Conservation (phyloP, 2,329 filamentous ascomycete species). For the Pseudogymnoascus sp. region DNA sequence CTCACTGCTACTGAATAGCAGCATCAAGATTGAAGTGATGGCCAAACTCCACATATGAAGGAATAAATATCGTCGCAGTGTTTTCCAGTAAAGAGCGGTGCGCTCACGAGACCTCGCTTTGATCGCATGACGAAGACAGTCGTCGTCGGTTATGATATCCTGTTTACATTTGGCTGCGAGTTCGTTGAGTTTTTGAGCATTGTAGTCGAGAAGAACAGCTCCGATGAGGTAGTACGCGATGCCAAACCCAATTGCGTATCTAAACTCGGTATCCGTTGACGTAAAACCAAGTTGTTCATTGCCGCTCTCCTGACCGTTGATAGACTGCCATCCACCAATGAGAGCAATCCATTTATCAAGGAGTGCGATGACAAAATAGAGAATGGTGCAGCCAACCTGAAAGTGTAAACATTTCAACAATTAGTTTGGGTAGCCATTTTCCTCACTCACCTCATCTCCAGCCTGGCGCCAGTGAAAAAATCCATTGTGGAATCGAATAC, state of each 20-base stretch:
- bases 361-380: conserved; percentile 28
- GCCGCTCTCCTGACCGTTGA: conserved; percentile 1
- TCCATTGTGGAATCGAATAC: conserved; percentile 26
- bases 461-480: conserved; percentile 28
- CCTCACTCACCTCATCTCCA: conserved; percentile 30
- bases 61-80: conserved; percentile 37
- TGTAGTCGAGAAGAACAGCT: conserved; percentile 32
- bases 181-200: conserved; percentile 32
- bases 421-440: too few species aligned
- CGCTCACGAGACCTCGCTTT: conserved; percentile 38
- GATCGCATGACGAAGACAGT: conserved; percentile 30
- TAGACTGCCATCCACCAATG: background rate
- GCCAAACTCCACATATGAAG: conserved; percentile 31
- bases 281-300: conserved; percentile 29
- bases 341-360: conserved; percentile 28
- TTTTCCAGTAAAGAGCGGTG: conserved; percentile 21
- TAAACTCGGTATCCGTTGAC: conserved; percentile 28
- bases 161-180: conserved; percentile 32
- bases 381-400: conserved; percentile 35
- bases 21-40: conserved; percentile 38
- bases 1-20: conserved; percentile 38
- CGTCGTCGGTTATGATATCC: conserved; percentile 36
- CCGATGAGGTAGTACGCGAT: conserved; percentile 34
- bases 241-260: conserved; percentile 36
- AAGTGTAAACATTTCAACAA: too few species aligned